Conservation (phyloP, 2,329 filamentous ascomycete species). For the Nigrospora osmanthi region DNA sequence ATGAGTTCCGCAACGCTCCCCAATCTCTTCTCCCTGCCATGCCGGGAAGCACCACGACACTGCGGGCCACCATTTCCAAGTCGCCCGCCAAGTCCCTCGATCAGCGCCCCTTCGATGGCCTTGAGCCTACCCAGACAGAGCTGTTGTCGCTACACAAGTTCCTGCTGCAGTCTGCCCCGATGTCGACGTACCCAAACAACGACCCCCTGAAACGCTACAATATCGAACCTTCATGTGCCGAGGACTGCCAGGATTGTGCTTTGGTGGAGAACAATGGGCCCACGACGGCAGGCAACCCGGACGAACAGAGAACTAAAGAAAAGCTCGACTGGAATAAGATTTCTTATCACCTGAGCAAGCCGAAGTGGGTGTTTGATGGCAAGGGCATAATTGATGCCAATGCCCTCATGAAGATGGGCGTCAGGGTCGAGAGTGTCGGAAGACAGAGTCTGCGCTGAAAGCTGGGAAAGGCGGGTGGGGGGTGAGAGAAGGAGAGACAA, state of each 20-base stretch:
- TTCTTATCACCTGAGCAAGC: constrained; percentile 39
- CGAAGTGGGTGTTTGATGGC: constrained; percentile 51
- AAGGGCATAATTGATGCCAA: constrained; percentile 42
- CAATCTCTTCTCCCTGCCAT: constrained; percentile 6
- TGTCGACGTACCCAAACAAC: constrained; percentile 9
- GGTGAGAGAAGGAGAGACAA: no score
- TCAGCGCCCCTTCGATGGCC: constrained; percentile 34
- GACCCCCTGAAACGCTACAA: constrained; percentile 40
- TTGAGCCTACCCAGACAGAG: constrained; percentile 32
- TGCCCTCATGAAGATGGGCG: constrained; percentile 40
- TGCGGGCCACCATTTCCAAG: constrained; percentile 8
- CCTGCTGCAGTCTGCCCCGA: constrained; percentile 24
- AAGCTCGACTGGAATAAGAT: constrained; percentile 44
- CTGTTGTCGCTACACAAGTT: constrained; percentile 39
- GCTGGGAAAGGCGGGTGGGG: neutral
- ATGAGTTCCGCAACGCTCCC: constrained; percentile 42
- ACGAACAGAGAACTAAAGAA: constrained; percentile 38
- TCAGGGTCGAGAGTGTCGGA: constrained; percentile 45
- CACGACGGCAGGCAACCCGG: constrained; percentile 32
- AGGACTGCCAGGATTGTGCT: constrained; percentile 42
- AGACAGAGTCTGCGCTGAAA: constrained; percentile 3
- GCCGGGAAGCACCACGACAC: constrained; percentile 6
- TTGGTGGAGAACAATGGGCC: constrained; percentile 30
- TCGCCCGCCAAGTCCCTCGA: constrained; percentile 21
- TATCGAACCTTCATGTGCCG: constrained; percentile 34